A percentile compares a stretch with the other conserved stretches of the same genome.
These are phyloP conservation scores for Hymenoscyphus scutula DNA, from an alignment of 2,329 filamentous ascomycete species.

Conservation along the genomic window DNA sequence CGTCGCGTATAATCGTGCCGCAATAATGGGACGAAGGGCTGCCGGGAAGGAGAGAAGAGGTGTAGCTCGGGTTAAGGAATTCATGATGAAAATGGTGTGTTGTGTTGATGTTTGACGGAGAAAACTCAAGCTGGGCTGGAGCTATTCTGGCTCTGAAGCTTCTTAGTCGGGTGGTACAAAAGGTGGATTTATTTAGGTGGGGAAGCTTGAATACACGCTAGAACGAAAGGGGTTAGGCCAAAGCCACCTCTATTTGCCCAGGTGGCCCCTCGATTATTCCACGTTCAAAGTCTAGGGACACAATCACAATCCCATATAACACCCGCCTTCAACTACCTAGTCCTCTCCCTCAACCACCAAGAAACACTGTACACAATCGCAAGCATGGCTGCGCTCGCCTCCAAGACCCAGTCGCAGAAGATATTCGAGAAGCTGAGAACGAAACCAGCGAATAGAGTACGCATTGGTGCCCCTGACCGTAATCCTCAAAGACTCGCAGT, in stretches of 20 bases:
- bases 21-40: constrained; percentile 40
- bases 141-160: background rate
- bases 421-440: constrained; percentile 97
- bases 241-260: too few species aligned
- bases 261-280: too few species aligned
- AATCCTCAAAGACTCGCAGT: constrained; percentile 21
- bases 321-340: constrained; percentile 3
- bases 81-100: constrained; percentile 22
- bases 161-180: constrained; percentile 5
- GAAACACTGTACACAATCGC: constrained; percentile 7
- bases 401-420: constrained; percentile 92
- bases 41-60: constrained; percentile 40
- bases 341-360: background rate
- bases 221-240: constrained; percentile 2
- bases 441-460: constrained; percentile 91
- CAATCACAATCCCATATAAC: background rate
- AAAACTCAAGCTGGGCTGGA: background rate
- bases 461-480: constrained; percentile 23
- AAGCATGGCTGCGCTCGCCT: constrained; percentile 66
- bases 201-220: constrained; percentile 14
- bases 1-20: constrained; percentile 57
- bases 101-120: background rate
- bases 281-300: constrained; percentile 10
- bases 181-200: constrained; percentile 12
- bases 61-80: constrained; percentile 24